These are phyloP conservation scores for Lactifluus echinatus DNA, from an alignment of 768 basidiomycete species.

Conservation along the genomic window DNA sequence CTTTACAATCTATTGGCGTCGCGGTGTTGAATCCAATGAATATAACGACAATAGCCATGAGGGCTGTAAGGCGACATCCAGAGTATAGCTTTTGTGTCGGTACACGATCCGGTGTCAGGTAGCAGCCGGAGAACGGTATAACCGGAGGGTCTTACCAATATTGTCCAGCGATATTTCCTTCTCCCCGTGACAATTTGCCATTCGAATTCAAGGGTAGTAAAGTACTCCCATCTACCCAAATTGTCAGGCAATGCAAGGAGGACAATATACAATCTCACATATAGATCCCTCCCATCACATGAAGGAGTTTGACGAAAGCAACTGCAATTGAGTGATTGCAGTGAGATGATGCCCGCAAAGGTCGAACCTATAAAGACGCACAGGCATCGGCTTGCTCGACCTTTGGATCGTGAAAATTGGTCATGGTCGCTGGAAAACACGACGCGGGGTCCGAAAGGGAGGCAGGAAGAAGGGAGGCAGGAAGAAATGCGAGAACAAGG, in stretches of 20 bases:
- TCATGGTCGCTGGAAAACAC: constrained; percentile 2
- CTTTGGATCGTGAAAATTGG: constrained; percentile 11
- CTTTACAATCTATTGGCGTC: constrained; percentile 5
- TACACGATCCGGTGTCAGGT: neutral
- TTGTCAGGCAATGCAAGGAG: neutral
- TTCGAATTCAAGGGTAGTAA: constrained; percentile 12
- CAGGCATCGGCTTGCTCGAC: neutral
- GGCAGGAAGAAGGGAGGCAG: neutral
- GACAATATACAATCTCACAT: neutral
- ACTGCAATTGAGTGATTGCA: neutral
- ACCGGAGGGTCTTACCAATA: constrained; percentile 3
- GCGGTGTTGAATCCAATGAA: constrained; percentile 12
- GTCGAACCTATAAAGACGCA: neutral
- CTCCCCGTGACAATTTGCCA: constrained; percentile 13
- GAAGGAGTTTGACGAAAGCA: constrained; percentile 8
- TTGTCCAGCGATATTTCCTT: constrained; percentile 13
- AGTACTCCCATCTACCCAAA: constrained; percentile 10
- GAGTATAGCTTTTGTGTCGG: constrained; percentile 4
- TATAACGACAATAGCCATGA: constrained; percentile 6
- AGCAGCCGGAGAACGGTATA: neutral
- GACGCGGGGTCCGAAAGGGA: neutral
- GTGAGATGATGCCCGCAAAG: neutral
- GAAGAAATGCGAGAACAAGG: neutral
- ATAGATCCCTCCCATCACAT: constrained; percentile 13
- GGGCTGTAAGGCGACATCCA: constrained; percentile 12